A percentile compares a stretch with the other conserved stretches of the same genome.
Conservation (phyloP, 1,284 basidiomycete species). For the Golubevia sp. region DNA sequence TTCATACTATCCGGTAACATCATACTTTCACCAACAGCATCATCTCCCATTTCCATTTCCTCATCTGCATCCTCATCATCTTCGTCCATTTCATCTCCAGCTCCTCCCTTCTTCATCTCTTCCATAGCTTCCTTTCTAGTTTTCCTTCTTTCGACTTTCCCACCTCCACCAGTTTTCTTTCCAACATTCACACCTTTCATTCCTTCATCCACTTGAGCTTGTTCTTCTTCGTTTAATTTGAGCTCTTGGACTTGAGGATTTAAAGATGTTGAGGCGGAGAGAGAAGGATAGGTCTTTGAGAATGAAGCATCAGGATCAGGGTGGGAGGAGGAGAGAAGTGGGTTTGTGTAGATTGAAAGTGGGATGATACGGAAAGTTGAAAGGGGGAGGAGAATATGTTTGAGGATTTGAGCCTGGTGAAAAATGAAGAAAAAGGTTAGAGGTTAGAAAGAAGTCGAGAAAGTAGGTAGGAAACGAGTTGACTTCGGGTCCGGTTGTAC, state of each 20-base stretch:
- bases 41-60: conserved; percentile 13
- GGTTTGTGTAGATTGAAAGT: conserved; percentile 8
- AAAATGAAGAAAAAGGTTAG: neutral
- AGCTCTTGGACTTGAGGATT: conserved; percentile 10
- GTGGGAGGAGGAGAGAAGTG: no score
- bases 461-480: conserved; percentile 3
- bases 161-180: conserved; percentile 25
- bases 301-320: no score
- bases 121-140: conserved; percentile 6
- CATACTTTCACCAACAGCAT: conserved; percentile 16
- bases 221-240: conserved; percentile 24
- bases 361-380: conserved; percentile 54
- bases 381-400: conserved; percentile 54
- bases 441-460: neutral
- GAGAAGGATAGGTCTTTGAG: no score
- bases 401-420: conserved; percentile 51
- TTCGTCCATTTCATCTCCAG: conserved; percentile 2
- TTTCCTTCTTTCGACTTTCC: conserved; percentile 5
- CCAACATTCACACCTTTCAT: conserved; percentile 1
- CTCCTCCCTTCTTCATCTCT: neutral
- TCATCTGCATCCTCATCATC: conserved; percentile 8
- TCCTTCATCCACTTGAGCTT: conserved; percentile 23
- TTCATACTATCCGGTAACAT: conserved; percentile 18
- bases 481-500: no score
- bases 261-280: no score